Evolutionary conservation across 306 rosid species (phyloP), one percentile per base, ranked within the genome.

Genomic region (Rosa chinensis): DNA sequence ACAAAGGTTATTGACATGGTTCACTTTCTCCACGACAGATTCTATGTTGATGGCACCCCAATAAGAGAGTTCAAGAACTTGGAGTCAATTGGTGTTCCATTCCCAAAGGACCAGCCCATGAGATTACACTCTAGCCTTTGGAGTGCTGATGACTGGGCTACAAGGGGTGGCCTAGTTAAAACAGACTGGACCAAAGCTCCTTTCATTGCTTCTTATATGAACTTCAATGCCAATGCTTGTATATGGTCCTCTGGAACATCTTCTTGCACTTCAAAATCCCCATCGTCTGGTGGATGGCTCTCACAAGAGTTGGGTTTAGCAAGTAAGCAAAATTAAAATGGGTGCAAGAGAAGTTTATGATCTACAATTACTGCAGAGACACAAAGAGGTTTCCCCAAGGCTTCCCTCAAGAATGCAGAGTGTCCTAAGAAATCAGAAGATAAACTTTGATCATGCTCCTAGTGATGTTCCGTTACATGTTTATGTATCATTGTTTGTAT

Each of bases 101-200:
- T 83, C 68, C 97, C 92, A 2, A 92, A 87, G 82, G 85, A 56
- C 61, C 97, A 92, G 39, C 78, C 93, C 10, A 89, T 90, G 95
- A 90, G 89, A 42, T 82, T 92, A 72, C 82, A 89, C 68, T 90
- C 97, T 1, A 90, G 91, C 64, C 71, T 92, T 28, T 92, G 95
- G 97, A 88, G 87, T 80, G 97, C 94, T 0, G 97, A 92, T 77
- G 91, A 92, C 17, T 92, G 94, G 94, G 97, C 97, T 5, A 92
- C 97, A 5, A 89, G 93, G 74, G 97, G 95, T 32, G 97, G 97
- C 52, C 85, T 87, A 0, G 87, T 90, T 8, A 90, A 92, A 82
- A 90, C 93, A 4, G 95, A 90, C 56, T 90, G 95, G 95, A 53
- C 87, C 32, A 63, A 82, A 64, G 95, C 95, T 78, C 97, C 95